phyloP scores from a whole-genome alignment of 768 basidiomycete species.

The Trametes coccinea region DNA sequence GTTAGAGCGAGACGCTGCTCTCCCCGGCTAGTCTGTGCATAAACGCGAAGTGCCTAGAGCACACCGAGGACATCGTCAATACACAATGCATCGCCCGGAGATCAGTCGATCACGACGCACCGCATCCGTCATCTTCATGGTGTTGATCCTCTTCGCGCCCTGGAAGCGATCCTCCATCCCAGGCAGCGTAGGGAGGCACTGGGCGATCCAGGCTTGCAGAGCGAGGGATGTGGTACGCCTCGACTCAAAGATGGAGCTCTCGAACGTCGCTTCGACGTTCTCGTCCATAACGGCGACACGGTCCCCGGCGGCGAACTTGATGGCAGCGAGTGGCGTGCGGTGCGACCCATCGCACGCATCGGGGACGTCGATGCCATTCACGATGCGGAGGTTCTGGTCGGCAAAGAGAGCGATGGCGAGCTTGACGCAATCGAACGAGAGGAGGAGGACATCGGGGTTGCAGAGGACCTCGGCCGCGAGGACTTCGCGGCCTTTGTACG shows the following conservation, averaged over 20 bases:
- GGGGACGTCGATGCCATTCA: conserved; percentile 59
- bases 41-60: conserved; percentile 17
- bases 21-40: conserved; percentile 25
- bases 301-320: conserved; percentile 35
- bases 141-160: conserved; percentile 47
- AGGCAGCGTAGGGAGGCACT: conserved; percentile 40
- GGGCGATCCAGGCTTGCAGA: conserved; percentile 33
- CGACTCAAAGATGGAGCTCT: conserved; percentile 8
- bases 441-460: conserved; percentile 44
- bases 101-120: conserved; percentile 33
- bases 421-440: conserved; percentile 55
- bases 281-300: conserved; percentile 15
- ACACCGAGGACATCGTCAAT: background rate
- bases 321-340: conserved; percentile 38
- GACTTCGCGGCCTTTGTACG: conserved; percentile 25
- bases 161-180: conserved; percentile 46
- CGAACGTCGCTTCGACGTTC: conserved; percentile 29
- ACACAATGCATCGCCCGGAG: background rate
- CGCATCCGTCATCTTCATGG: conserved; percentile 35
- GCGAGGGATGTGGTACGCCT: conserved; percentile 19
- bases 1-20: conserved; percentile 31
- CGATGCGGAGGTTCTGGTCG: conserved; percentile 44
- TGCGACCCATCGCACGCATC: conserved; percentile 40
- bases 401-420: conserved; percentile 50
- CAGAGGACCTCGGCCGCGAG: conserved; percentile 48